Base-by-base conservation (phyloP, 208 protist genomes). In the Leishmania amazonensis region DNA sequence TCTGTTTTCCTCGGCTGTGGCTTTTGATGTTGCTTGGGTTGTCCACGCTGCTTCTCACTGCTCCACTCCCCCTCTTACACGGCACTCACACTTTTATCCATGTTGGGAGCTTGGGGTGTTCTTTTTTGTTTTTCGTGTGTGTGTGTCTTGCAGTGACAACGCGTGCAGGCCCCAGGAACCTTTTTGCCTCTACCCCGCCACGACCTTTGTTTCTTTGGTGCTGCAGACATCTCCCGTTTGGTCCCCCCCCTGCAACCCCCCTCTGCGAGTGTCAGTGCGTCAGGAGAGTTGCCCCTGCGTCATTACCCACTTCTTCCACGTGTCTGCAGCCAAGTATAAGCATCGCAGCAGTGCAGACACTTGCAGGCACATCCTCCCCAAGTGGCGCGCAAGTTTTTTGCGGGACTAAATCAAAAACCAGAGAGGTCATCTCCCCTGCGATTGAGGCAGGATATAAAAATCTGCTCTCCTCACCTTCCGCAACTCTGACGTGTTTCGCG, bases 371-470 rank as follows among this genome's bases (percentile, higher is more conserved):
- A 35, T 9, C 67, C 42, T 49, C 17, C 28, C 19, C 67, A 6
- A 68, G 62, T 35, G 62, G 62, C 15, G 62, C 15, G 31, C 11
- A 35, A 2, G 31, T 68, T 17, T 40, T 40, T 40, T 15, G 62
- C 40, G 31, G 62, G 1, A 40, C 31, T 40, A 31, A 21, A 5
- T 68, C 8, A 21, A 40, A 35, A 40, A 5, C 28, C 0, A 31
- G 5, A 40, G 62, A 6, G 62, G 62, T 40, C 7, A 40, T 40
- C 31, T 68, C 31, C 31, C n/a, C 62, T 31, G 53, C 31, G 19
- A 60, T 54, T 31, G 76, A 80, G n/a, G 45, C 58, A 24, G 60
- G 49, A 51, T 68, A 68, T 68, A 68, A 11, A 42, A 40, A 68
- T 31, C 62, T 40, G 62, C 31, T 35, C 35, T 15, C 62, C n/a